Evolutionary conservation across 352 stramenopile genomes (phyloP), one percentile per base, ranked within the genome.

Genomic region (Globisporangium uncinulatum): DNA sequence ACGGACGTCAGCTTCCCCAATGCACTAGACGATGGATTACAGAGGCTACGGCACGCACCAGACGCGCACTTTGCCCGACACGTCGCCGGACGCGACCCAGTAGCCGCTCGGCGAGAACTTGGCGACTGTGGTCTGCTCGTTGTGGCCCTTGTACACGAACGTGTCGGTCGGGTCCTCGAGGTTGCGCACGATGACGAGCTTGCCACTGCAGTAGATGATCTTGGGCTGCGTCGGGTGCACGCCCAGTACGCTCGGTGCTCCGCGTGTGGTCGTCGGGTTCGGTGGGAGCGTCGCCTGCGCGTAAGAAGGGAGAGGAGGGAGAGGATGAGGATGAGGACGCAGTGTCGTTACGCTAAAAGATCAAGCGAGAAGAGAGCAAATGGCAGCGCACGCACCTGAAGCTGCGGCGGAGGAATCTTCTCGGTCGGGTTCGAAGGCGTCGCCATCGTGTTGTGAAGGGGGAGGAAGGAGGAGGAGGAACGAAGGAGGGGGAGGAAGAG

Each of bases 91-190:
- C 24, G 89, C 88, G 39, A 99, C 88, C 83, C 96, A 99, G 58
- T 89, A 97, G 44, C 96, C 96, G 45, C 83, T 97, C 0, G 95
- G 94, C 17, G 86, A 97, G 67, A 99, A 98, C 71, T 97, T 96
- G 55, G 89, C 89, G 20, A 94, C 86, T 0, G 92, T 97, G 14
- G 92, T 96, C 17, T 73, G 72, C 42, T 95, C 80, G 50, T 96
- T 96, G 73, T 99, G 96, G 56, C 94, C 94, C 52, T 96, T 92
- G 80, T 99, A 98, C 29, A 98, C 88, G 55, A 98, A 97, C 56
- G 78, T 90, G 57, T 96, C 79, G 5, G 65, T 76, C 57, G 87
- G 79, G 56, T 96, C 74, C 3, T 88, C 83, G 36, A 97, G 65
- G 69, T 93, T 92, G 50, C 90, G 83, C 54, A 97, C 83, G 6